phyloP scores from a whole-genome alignment of 176 grass and related monocot genomes.

The Pharus latifolius region DNA sequence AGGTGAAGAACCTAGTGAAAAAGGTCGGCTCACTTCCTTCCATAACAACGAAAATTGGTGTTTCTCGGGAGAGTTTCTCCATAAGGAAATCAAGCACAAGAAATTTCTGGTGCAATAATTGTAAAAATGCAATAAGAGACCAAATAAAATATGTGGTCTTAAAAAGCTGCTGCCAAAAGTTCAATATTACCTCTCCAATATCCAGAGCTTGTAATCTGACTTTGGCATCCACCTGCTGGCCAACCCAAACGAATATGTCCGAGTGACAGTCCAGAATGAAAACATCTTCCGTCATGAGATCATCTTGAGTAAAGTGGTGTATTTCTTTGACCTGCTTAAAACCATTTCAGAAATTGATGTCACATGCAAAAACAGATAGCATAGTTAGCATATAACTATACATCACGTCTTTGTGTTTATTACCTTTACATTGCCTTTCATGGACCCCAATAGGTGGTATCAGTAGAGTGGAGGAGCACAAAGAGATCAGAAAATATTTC shows the following conservation, averaged over 20 bases:
- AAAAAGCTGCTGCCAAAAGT: constrained; percentile 6
- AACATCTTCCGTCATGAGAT: constrained; percentile 94
- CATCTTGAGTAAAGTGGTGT: constrained; percentile 83
- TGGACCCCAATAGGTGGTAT: constrained; percentile 3
- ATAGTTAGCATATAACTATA: not conserved
- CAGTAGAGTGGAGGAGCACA: constrained; percentile 7
- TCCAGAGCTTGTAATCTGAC: constrained; percentile 62
- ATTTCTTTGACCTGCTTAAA: constrained; percentile 63
- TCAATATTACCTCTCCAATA: constrained; percentile 51
- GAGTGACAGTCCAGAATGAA: constrained; percentile 74
- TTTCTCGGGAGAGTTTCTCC: constrained; percentile 62
- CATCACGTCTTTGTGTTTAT: not conserved
- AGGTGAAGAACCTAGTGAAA: constrained; percentile 85
- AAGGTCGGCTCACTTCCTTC: constrained; percentile 82
- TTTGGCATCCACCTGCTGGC: constrained; percentile 76
- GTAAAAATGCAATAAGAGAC: not conserved
- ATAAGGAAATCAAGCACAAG: constrained; percentile 62
- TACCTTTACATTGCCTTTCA: constrained; percentile 63
- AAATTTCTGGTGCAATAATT: constrained; percentile 64
- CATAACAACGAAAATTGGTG: constrained; percentile 53
- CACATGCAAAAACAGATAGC: not conserved
- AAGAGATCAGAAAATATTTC: constrained; percentile 14
- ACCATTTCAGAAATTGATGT: constrained; percentile 2
- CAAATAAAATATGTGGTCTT: not conserved
- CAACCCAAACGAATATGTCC: constrained; percentile 75